phyloP scores from a whole-genome alignment of 805 yeast species.

The Teunomyces funiuensis region DNA sequence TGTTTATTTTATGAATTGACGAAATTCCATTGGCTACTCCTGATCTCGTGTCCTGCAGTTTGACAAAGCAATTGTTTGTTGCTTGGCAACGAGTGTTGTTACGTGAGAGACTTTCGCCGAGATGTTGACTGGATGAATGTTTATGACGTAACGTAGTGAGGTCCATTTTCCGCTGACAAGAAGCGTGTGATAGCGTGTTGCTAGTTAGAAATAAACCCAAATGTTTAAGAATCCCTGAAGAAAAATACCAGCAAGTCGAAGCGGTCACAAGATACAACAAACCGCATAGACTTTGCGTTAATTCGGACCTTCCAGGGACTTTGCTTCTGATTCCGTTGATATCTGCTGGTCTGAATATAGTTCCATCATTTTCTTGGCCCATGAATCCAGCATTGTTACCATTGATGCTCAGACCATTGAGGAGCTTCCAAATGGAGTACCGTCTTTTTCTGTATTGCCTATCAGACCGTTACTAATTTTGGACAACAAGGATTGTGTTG shows the following conservation, averaged over 20 bases:
- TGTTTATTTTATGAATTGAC: background rate
- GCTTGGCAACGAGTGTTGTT: background rate
- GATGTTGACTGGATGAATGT: too few species aligned
- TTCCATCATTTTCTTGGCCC: conserved; percentile 70
- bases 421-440: conserved; percentile 35
- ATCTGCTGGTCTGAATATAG: conserved; percentile 77
- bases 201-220: too few species aligned
- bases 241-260: conserved; percentile 32
- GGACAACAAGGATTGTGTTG: conserved; percentile 51
- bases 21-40: background rate
- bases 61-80: background rate
- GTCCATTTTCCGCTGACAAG: too few species aligned
- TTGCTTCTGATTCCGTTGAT: conserved; percentile 53
- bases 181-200: too few species aligned
- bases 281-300: conserved; percentile 72
- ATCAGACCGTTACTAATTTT: conserved; percentile 54
- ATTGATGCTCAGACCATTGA: conserved; percentile 59
- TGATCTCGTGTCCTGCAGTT: background rate
- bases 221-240: conserved; percentile 47
- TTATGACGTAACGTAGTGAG: too few species aligned
- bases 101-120: too few species aligned
- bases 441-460: conserved; percentile 58
- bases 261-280: conserved; percentile 38
- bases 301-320: conserved; percentile 45
- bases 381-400: conserved; percentile 59